Conservation (phyloP, 306 rosid genomes). For the Lablab purpureus region DNA sequence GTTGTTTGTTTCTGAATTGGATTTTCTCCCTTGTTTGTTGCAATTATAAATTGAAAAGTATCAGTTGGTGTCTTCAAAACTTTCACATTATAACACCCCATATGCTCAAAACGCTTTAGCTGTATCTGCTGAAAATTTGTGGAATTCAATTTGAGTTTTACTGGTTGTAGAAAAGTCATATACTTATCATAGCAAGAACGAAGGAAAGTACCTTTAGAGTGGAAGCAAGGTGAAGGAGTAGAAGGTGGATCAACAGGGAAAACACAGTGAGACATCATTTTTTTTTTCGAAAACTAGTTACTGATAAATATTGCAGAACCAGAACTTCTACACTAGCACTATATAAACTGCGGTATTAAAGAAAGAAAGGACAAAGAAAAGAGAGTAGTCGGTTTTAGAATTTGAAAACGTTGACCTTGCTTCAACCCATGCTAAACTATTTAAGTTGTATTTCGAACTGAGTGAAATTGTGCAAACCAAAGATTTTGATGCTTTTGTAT, state of each 20-base stretch:
- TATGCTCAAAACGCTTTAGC: neutral
- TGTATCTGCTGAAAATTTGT: constrained; percentile 13
- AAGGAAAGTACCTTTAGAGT: constrained; percentile 47
- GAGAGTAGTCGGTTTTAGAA: neutral
- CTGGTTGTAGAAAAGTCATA: neutral
- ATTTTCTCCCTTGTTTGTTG: neutral
- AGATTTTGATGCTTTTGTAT: no score
- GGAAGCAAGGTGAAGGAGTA: constrained; percentile 26
- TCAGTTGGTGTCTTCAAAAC: neutral
- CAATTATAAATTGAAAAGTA: neutral
- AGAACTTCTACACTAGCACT: neutral
- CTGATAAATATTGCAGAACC: neutral
- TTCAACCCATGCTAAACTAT: no score
- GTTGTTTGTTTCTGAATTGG: neutral
- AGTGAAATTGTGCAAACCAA: no score
- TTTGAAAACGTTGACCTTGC: neutral
- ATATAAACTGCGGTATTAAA: neutral
- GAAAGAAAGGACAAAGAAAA: neutral
- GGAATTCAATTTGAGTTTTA: neutral
- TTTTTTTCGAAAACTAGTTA: neutral
- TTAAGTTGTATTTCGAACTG: no score
- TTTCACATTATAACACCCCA: neutral
- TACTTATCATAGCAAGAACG: neutral
- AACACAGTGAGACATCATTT: constrained; percentile 46
- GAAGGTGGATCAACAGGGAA: constrained; percentile 41